A percentile compares a stretch with the other conserved stretches of the same genome.
Evolutionary conservation across 495 filamentous ascomycete species (phyloP).

Genomic region (Aspergillus incahuasiensis): DNA sequence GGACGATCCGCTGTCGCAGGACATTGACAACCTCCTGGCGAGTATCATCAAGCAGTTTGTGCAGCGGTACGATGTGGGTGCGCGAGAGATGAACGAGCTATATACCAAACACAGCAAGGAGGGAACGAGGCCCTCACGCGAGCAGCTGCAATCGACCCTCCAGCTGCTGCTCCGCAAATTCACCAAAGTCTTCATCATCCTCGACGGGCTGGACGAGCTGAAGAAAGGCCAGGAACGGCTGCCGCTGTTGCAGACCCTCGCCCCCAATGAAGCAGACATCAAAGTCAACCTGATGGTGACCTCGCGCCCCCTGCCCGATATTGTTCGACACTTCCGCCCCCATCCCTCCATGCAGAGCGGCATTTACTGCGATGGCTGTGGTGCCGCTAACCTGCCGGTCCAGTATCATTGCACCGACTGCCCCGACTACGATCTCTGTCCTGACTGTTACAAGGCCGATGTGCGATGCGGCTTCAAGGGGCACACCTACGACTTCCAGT

Average conservation of each 20-base stretch:
- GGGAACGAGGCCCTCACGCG: not conserved
- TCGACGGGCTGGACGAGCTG: slow-evolving; percentile 12
- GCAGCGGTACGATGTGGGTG: slow-evolving; percentile 1
- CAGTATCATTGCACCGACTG: slow-evolving; percentile 1
- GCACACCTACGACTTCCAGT: not conserved
- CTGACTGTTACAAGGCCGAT: not conserved
- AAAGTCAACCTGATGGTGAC: slow-evolving; percentile 9
- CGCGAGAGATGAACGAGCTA: not conserved
- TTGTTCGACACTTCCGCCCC: not conserved
- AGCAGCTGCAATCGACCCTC: not conserved
- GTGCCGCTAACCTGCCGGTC: not conserved
- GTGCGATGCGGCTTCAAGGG: slow-evolving; percentile 3
- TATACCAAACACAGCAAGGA: not conserved
- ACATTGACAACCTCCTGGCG: not conserved
- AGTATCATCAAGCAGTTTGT: slow-evolving; percentile 10
- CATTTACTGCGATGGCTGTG: slow-evolving; percentile 1
- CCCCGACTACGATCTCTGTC: slow-evolving; percentile 3
- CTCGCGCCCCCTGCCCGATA: slow-evolving; percentile 1
- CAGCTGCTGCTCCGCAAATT: not conserved
- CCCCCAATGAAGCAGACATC: not conserved
- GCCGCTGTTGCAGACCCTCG: not conserved
- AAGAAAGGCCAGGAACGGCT: not conserved
- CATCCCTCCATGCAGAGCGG: not conserved
- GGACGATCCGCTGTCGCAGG: slow-evolving; percentile 5
- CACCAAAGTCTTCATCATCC: slow-evolving; percentile 7